Evolutionary conservation across 257 asterid genomes (phyloP).

Genomic region (Przewalskia tangutica): DNA sequence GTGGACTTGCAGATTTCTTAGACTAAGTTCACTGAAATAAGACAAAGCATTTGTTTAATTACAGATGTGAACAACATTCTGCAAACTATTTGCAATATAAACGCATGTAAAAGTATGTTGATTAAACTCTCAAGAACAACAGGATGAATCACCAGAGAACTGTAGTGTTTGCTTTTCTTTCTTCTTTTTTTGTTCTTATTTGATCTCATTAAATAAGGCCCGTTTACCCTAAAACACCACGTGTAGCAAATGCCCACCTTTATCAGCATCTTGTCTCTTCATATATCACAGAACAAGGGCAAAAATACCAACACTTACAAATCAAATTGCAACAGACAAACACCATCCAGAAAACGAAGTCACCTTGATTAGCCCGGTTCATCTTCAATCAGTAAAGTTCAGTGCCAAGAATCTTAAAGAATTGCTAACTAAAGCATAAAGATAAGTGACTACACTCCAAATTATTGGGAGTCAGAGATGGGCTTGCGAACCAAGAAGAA

Average conservation of each 20-base stretch:
- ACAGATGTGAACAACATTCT: not conserved
- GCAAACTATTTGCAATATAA: not conserved
- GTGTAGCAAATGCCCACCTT: not conserved
- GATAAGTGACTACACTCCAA: not conserved
- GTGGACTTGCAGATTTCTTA: no score
- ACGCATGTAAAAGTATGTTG: not conserved
- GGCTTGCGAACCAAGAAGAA: conserved; percentile 91
- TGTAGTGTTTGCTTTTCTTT: not conserved
- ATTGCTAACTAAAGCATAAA: conserved; percentile 15
- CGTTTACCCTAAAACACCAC: not conserved
- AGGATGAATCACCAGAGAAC: not conserved
- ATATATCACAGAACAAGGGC: not conserved
- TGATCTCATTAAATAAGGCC: not conserved
- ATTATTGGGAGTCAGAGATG: conserved; percentile 9
- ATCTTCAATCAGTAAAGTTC: not conserved
- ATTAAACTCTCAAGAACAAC: not conserved
- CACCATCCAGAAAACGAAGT: not conserved
- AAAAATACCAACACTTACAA: not conserved
- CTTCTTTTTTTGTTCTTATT: not conserved
- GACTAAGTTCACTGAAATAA: no score
- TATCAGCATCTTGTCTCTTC: not conserved
- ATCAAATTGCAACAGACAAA: not conserved
- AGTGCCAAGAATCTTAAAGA: conserved; percentile 2
- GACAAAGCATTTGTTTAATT: no score
- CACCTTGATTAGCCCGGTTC: not conserved